Percentiles rank a stretch among this genome's conserved stretches.
These are phyloP conservation scores for Trypanosomatidae sp. DNA, from an alignment of 208 protist genomes.

Conservation along the genomic window DNA sequence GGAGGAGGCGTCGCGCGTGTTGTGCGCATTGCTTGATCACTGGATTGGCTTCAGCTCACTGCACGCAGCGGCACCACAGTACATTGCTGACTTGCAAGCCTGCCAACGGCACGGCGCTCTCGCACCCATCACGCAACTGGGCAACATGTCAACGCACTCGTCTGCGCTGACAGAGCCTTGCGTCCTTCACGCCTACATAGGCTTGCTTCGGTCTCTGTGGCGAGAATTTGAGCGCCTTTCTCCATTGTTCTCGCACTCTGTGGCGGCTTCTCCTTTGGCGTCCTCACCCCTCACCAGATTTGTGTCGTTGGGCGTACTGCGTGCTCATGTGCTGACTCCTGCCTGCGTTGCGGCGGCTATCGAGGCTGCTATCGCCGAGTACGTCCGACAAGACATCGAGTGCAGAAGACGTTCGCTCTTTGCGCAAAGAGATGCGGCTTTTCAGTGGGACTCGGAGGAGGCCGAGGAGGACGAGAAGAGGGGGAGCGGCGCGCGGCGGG, in stretches of 20 bases:
- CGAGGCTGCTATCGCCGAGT: conserved; percentile 4
- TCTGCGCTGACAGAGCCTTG: conserved; percentile 10
- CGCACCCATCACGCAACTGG: not conserved
- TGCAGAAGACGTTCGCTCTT: conserved; percentile 5
- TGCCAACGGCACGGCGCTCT: not conserved
- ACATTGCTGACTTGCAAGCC: conserved; percentile 3
- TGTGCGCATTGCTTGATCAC: conserved; percentile 7
- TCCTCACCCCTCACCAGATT: not conserved
- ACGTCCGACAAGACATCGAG: conserved; percentile 5
- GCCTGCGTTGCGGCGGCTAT: conserved; percentile 1
- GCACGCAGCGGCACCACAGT: conserved; percentile 1
- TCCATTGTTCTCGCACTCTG: not conserved
- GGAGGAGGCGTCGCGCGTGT: not conserved
- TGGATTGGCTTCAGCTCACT: conserved; percentile 15
- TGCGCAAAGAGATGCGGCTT: not conserved
- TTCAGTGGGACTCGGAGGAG: not conserved
- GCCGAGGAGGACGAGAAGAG: not conserved
- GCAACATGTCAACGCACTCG: not conserved
- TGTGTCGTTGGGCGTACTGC: not conserved
- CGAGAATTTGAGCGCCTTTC: not conserved
- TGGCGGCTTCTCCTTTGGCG: not conserved
- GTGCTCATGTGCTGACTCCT: conserved; percentile 5
- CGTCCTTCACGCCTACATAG: conserved; percentile 18
- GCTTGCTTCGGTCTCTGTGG: conserved; percentile 14
- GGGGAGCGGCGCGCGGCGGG: not conserved